These are phyloP conservation scores for Eutypella sp. DNA, from an alignment of 2,329 filamentous ascomycete genomes.

Conservation along the genomic window DNA sequence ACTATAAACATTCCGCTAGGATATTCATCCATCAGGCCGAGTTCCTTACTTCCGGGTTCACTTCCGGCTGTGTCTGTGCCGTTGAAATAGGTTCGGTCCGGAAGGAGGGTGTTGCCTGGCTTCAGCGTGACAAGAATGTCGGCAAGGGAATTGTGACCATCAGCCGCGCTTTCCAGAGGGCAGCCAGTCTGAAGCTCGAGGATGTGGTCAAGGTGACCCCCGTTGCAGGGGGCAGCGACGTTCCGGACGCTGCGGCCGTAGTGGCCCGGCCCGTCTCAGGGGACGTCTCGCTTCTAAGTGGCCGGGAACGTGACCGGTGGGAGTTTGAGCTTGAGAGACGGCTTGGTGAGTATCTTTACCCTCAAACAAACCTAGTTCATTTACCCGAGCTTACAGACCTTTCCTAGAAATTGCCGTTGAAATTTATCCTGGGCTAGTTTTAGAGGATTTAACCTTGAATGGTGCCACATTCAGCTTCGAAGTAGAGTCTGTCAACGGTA, in stretches of 20 bases:
- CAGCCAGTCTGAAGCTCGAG: conserved; percentile 66
- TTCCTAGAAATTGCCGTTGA: conserved; percentile 56
- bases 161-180: conserved; percentile 67
- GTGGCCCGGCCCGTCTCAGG: conserved; percentile 54
- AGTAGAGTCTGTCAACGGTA: conserved; percentile 50
- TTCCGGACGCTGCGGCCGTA: conserved; percentile 54
- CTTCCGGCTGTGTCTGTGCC: conserved; percentile 29
- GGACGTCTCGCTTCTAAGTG: conserved; percentile 25
- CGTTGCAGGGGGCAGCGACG: conserved; percentile 34
- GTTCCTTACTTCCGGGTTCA: conserved; percentile 24
- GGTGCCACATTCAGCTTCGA: conserved; percentile 58
- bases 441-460: conserved; percentile 58
- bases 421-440: conserved; percentile 63
- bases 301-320: conserved; percentile 26
- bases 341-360: conserved; percentile 16
- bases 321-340: conserved; percentile 22
- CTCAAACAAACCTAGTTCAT: not conserved
- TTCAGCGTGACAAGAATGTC: conserved; percentile 53
- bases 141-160: conserved; percentile 66
- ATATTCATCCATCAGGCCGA: conserved; percentile 26
- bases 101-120: conserved; percentile 46
- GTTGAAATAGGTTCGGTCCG: conserved; percentile 29
- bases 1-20: conserved; percentile 28
- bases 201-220: conserved; percentile 60
- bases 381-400: conserved; percentile 5